These are phyloP conservation scores for Microthyrium microscopicum DNA, from an alignment of 2,329 filamentous ascomycete genomes.

Conservation along the genomic window DNA sequence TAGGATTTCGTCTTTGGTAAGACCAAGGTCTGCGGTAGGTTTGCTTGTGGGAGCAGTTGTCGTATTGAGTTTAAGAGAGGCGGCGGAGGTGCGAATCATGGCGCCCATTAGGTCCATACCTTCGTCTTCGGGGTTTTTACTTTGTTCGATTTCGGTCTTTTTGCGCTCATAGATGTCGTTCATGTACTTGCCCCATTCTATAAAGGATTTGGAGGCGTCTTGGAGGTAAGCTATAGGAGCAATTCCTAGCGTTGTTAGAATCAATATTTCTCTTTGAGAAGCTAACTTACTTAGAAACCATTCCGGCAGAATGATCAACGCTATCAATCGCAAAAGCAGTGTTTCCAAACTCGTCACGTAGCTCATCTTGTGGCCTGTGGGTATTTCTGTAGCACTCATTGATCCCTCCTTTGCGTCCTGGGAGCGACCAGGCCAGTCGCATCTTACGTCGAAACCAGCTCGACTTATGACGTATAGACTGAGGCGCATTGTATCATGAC, in stretches of 20 bases:
- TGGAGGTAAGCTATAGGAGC: conserved; percentile 1
- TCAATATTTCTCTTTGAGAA: not conserved
- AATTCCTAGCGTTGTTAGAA: not conserved
- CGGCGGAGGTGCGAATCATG: conserved; percentile 30
- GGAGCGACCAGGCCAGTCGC: conserved; percentile 42
- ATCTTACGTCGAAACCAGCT: conserved; percentile 52
- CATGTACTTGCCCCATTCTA: conserved; percentile 54
- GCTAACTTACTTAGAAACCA: conserved; percentile 34
- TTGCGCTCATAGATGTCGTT: conserved; percentile 50
- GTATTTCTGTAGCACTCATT: conserved; percentile 15
- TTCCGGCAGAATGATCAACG: conserved; percentile 42
- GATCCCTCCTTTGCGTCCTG: conserved; percentile 14
- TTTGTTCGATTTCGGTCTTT: conserved; percentile 17
- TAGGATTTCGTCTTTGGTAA: conserved; percentile 49
- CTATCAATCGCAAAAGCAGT: conserved; percentile 46
- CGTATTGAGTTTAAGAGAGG: conserved; percentile 1
- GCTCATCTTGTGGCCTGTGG: conserved; percentile 28
- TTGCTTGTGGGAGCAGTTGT: not conserved
- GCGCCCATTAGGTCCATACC: conserved; percentile 41
- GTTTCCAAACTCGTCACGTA: conserved; percentile 47
- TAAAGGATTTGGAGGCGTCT: conserved; percentile 21
- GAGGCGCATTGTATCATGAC: conserved; percentile 49
- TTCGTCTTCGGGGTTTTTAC: conserved; percentile 20
- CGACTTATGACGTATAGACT: conserved; percentile 45
- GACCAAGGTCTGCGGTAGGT: conserved; percentile 3